Conservation (phyloP, 2,329 filamentous ascomycete genomes). For the Camillea tinctor region DNA sequence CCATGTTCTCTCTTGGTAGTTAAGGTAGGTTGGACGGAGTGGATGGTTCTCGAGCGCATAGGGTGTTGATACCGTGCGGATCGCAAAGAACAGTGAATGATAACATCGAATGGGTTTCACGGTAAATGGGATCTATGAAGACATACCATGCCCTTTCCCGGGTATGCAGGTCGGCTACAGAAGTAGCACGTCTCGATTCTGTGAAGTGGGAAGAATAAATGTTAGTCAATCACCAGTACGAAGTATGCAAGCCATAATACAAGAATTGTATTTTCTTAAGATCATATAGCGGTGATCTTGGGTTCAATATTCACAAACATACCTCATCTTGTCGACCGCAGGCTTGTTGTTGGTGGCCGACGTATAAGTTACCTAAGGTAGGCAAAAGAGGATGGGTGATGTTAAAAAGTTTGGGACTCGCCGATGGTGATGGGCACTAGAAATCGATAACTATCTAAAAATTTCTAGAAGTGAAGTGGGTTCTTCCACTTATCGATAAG, state of each 20-base stretch:
- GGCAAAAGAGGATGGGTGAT: no score
- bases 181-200: constrained; percentile 69
- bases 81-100: not conserved
- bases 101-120: not conserved
- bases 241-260: not conserved
- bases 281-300: no score
- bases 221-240: constrained; percentile 1
- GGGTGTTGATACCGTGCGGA: not conserved
- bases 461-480: not conserved
- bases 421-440: no score
- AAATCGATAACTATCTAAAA: not conserved
- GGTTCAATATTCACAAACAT: not conserved
- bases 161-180: constrained; percentile 65
- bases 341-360: not conserved
- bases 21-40: no score
- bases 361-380: not conserved
- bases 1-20: not conserved
- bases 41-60: not conserved
- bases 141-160: constrained; percentile 63
- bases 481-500: not conserved
- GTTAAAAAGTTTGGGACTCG: not conserved
- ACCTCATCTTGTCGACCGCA: not conserved
- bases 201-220: constrained; percentile 3
- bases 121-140: constrained; percentile 19
- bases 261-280: no score